Evolutionary conservation across 2,329 filamentous ascomycete species (phyloP), one percentile per base, ranked within the genome.

Genomic region (Beauveria caledonica): DNA sequence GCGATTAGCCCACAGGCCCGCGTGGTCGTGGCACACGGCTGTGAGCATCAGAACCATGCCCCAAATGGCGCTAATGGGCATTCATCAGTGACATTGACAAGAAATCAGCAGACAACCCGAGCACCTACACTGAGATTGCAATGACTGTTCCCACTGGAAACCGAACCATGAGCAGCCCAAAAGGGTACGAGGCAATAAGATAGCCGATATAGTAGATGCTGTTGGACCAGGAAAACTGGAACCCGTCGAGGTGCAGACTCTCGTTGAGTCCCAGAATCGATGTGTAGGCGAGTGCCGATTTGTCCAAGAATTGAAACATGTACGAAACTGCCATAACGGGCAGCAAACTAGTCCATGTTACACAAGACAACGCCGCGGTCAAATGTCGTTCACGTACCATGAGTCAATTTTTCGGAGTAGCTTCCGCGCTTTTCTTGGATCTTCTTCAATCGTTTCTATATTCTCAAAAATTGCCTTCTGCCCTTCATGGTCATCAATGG

Each of bases 251-350:
- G 13, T 70, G 64, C 56, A 80, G 74, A 25, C 79, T 79, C 6
- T 73, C 65, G 39, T 72, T 73, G 5, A 82, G 68, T 1, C 79
- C 77, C 75, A 82, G 76, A 63, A 82, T 72, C 42, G 77, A 77
- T 0, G 79, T 77, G 66, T 80, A 80, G n/a, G 72, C 76, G 1
- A 85, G 70, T 0, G 78, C 78, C 0, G 80, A 80, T 68, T 87
- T 86, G 71, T 87, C 84, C 1, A 84, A 73, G 63, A 80, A 86
- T 62, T 86, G 83, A 5, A 86, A 71, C n/a, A 81, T 77, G 66
- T 86, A 86, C 1, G 76, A 81, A 66, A 64, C 75, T 60, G 71
- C 81, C 74, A 80, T 76, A 61, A 78, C 62, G 4, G 77, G 84
- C 69, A 86, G 77, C 33, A 84, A 64, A 70, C 77, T 78, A 36